Evolutionary conservation across 176 grass and related monocot species (phyloP).

Genomic region (Cenchrus fungigraminus): DNA sequence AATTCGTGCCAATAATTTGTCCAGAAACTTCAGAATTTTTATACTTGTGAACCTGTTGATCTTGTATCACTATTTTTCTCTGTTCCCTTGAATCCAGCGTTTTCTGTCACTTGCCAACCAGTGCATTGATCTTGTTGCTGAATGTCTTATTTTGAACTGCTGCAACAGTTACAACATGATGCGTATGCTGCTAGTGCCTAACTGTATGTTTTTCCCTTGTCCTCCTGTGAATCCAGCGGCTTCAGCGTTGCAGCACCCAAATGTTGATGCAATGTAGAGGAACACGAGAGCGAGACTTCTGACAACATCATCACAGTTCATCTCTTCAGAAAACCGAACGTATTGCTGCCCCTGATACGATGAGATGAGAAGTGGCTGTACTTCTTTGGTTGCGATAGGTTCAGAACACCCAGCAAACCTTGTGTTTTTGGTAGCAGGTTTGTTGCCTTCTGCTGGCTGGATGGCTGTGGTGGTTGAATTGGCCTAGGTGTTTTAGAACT

Average conservation of each 20-base stretch:
- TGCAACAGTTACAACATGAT: neutral
- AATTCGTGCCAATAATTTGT: neutral
- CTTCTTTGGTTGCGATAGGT: neutral
- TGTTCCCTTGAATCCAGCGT: no score
- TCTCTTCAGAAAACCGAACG: neutral
- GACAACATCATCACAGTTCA: neutral
- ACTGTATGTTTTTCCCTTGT: neutral
- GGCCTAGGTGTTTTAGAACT: no score
- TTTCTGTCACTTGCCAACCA: no score
- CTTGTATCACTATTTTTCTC: no score
- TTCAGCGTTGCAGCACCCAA: neutral
- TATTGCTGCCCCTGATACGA: neutral
- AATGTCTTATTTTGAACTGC: neutral
- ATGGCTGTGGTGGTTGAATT: no score
- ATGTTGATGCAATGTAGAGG: neutral
- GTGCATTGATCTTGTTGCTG: neutral
- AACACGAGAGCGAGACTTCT: neutral
- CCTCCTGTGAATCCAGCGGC: neutral
- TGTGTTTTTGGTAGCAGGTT: no score
- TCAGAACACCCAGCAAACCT: no score
- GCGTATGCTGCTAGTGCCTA: no score
- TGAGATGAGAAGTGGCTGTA: neutral
- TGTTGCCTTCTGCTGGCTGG: no score
- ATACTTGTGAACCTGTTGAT: no score
- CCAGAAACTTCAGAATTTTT: no score